Base-by-base conservation (phyloP, 148 eudicot genomes). In the Amaranthus hypochondriacus region DNA sequence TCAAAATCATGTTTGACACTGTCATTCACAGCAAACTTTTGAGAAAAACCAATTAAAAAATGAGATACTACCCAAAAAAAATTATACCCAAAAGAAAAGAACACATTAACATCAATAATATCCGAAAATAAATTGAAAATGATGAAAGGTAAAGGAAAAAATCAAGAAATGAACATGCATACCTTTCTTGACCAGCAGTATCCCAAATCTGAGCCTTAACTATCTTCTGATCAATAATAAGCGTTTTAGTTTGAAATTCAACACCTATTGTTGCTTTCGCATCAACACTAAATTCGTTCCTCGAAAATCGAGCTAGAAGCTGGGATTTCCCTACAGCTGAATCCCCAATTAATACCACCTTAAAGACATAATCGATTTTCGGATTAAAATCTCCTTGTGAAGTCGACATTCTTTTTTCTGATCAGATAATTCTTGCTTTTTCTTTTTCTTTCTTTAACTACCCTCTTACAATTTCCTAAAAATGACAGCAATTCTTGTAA, bases 141-240 rank as follows among this genome's bases (percentile, higher is more conserved):
- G 7, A 59, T 49, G 28, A 7, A 7, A 57, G 44, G 12, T 4
- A 49, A 59, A 7, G 13, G 15, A 12, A 28, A 69, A 13, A 4
- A 18, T 0, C 43, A 44, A 18, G 3, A n/a, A 46, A 18, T 0
- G 8, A 56, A 56, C 48, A 12, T 5, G 39, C 70, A 61, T 60
- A 87, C 90, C 90, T 84, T 81, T 87, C 90, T 84, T 87, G 88
- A 43, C 88, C 88, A 68, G 88, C 90, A 68, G 90, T 87, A 70
- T 87, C 90, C 90, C 90, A 87, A 49, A 87, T 85, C 74, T 87
- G 90, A 48, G 90, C 88, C 83, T 87, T 87, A 2, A 85, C 85
- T 5, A 75, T 83, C 72, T 85, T 87, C 18, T 85, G 73, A 83
- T 87, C 88, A 18, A 87, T 79, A 2, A 68, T 73, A 6, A 87